These are phyloP conservation scores for Ammopiptanthus mongolicus DNA, from an alignment of 306 rosid species.

Conservation along the genomic window DNA sequence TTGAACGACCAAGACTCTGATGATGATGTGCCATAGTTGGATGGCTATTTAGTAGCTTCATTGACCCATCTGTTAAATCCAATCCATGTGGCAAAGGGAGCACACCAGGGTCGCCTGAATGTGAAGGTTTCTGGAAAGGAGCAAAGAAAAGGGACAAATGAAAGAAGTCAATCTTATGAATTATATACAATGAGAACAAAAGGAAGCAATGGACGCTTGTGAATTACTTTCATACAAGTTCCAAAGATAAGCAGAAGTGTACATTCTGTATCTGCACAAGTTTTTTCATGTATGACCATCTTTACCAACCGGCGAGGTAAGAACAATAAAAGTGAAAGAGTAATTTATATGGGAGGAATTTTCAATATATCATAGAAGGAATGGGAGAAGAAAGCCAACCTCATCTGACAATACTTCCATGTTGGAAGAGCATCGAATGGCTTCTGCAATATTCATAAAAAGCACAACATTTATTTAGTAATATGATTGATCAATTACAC, in stretches of 20 bases:
- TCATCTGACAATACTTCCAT: constrained; percentile 78
- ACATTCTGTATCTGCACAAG: constrained; percentile 12
- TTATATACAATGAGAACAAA: constrained; percentile 7
- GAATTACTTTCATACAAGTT: constrained; percentile 6
- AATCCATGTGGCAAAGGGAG: constrained; percentile 36
- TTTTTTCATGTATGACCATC: constrained; percentile 1
- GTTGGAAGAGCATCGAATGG: constrained; percentile 54
- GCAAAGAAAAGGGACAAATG: not conserved
- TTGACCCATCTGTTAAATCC: constrained; percentile 48
- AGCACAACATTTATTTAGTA: constrained; percentile 6
- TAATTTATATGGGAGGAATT: not conserved
- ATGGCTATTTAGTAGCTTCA: constrained; percentile 42
- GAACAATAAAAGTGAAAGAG: not conserved
- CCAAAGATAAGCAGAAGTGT: constrained; percentile 6
- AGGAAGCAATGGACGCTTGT: constrained; percentile 5
- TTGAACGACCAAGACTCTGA: constrained; percentile 64
- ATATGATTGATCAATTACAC: not conserved
- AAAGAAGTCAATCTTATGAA: not conserved
- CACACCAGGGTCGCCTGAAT: constrained; percentile 42
- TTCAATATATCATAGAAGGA: not conserved
- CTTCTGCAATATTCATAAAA: constrained; percentile 44
- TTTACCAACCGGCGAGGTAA: not conserved
- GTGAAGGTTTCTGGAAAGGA: constrained; percentile 43
- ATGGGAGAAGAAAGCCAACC: constrained; percentile 46
- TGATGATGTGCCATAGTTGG: constrained; percentile 48